Base-by-base conservation (phyloP, 192 early-diverging fungal species). In the Coemansia sp. region DNA sequence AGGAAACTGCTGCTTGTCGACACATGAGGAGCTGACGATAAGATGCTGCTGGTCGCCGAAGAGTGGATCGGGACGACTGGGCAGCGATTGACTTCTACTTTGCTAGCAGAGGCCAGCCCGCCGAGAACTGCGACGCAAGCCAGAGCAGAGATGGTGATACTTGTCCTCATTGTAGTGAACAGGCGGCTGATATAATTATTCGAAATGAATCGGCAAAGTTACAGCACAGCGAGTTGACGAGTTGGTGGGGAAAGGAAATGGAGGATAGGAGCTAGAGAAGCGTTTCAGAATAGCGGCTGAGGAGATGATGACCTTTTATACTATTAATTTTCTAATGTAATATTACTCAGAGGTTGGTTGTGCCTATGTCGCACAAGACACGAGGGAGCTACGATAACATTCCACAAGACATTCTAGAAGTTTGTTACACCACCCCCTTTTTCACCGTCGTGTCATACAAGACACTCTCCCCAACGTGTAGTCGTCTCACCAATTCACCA, bases 101-200 rank as follows among this genome's bases (percentile, higher is more conserved):
- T 15, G 55, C 14, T 58, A 17, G 55, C 55, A 15, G 55, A 58
- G 29, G 27, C 15, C 2, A 58, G 29, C 29, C 55, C 55, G 27
- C 14, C 29, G 31, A 58, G 17, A 31, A 32, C 55, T 2, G 55
- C 55, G 5, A 58, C 12, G 23, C 55, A 58, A 12, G 55, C 55
- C 3, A 58, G 29, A 34, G 55, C 55, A 19, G 55, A 58, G 55
- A 58, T 32, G 12, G 55, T 58, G 14, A 58, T 58, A 23, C 55
- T 58, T 4, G 55, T 17, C 55, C 32, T 58, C 55, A 58, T 58
- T 58, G 5, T 58, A n/a, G 27, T 1, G 55, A 58, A 32, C 31
- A 31, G 45, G 15, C 46, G n/a, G 46, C 46, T 19, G n/a, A 48
- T 23, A 21, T 9, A 8, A 21, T 48, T 48, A 21, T 21, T 48